Conservation (phyloP, 2,329 filamentous ascomycete genomes). For the Blastomyces gilchristii region DNA sequence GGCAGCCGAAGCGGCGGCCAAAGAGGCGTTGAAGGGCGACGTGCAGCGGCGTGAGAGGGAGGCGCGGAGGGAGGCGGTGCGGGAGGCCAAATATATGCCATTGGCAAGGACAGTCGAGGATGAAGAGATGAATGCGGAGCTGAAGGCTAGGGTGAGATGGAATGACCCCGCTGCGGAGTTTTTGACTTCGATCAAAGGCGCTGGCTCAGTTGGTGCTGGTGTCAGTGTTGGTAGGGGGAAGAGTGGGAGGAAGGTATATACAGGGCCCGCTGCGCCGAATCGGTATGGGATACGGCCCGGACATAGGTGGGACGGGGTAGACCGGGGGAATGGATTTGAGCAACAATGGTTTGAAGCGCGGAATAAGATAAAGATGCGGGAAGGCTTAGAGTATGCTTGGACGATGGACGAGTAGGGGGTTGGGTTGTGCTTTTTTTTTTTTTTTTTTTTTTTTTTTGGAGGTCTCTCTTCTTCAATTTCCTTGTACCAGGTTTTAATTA, state of each 20-base stretch:
- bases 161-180: slow-evolving; percentile 88
- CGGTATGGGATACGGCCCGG: slow-evolving; percentile 87
- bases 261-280: slow-evolving; percentile 75
- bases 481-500: neutral
- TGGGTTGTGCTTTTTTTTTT: no score
- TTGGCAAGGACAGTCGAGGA: slow-evolving; percentile 77
- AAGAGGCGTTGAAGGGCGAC: slow-evolving; percentile 68
- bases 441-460: neutral
- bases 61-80: slow-evolving; percentile 54
- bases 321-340: slow-evolving; percentile 88
- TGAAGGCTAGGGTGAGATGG: slow-evolving; percentile 71
- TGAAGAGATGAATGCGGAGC: slow-evolving; percentile 69
- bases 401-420: slow-evolving; percentile 75
- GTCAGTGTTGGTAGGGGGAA: slow-evolving; percentile 43
- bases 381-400: slow-evolving; percentile 82
- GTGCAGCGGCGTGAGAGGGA: slow-evolving; percentile 64
- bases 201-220: slow-evolving; percentile 44
- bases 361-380: slow-evolving; percentile 65
- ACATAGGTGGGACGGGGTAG: slow-evolving; percentile 93
- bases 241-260: slow-evolving; percentile 56
- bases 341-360: slow-evolving; percentile 81
- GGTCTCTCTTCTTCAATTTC: neutral
- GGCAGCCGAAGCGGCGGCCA: slow-evolving; percentile 52
- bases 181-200: slow-evolving; percentile 44
- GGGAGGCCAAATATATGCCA: slow-evolving; percentile 72